Evolutionary conservation across 108 stramenopile genomes (phyloP), one percentile per base, ranked within the genome.

Genomic region (Chaetoceros tenuissimus): DNA sequence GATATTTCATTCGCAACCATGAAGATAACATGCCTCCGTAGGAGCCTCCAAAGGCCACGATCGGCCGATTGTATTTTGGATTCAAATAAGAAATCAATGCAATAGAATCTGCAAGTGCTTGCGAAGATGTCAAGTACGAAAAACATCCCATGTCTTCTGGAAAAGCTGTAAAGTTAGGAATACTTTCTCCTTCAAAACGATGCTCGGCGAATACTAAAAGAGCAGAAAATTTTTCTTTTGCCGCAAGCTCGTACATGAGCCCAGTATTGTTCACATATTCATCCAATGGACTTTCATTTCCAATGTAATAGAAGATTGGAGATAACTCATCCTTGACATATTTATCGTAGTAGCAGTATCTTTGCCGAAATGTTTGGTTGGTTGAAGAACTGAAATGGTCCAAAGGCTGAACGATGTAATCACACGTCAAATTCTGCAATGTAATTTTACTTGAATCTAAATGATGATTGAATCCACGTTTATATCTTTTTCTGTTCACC

Each of bases 1-100:
- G 94, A 67, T 97, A 97, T 72, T 86, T 83, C 58, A 91, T 69
- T 18, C 96, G 79, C 40, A 83, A 60, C 84, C 92, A 93, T 0
- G 87, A 68, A 44, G 85, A 79, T 24, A 97, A 76, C 94, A 94
- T 97, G 23, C 96, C 96, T 16, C 92, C 92, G 64, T 95, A 97
- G 47, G 70, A 73, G 19, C 96, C 96, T 23, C 96, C 96, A 75
- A 89, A 95, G 17, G 61, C 78, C 51, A 91, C 71, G 10, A 91
- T 81, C 10, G 82, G 71, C 16, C 66, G 40, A 16, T 21, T 40
- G 31, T 64, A 27, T 44, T 52, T 50, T 56, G 52, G 48, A 55
- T 68, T 62, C 21, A 82, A 31, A 21, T 60, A 49, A 3, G 63
- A 48, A 8, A 93, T 60, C 21, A 96, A 64, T 3, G 45, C 28